These are phyloP conservation scores for Fusarium neocosmosporiellum DNA, from an alignment of 2,329 filamentous ascomycete genomes.

Conservation along the genomic window DNA sequence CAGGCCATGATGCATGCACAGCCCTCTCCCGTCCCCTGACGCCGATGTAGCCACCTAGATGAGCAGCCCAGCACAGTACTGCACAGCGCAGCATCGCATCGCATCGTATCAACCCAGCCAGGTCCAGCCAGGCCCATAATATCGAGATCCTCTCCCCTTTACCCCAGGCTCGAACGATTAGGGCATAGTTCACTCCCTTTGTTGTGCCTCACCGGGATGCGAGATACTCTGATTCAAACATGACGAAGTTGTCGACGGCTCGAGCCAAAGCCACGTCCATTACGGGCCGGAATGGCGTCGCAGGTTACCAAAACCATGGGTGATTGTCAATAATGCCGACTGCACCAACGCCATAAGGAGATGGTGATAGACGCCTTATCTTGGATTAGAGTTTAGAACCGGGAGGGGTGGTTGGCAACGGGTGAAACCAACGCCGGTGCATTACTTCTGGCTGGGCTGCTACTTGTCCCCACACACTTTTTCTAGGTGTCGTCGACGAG, in stretches of 20 bases:
- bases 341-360: constrained; percentile 17
- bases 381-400: constrained; percentile 36
- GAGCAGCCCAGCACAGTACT: constrained; percentile 4
- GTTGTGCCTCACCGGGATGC: neutral
- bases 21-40: constrained; percentile 27
- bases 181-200: constrained; percentile 3
- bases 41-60: constrained; percentile 19
- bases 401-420: constrained; percentile 22
- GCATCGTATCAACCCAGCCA: neutral
- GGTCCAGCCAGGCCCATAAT: constrained; percentile 3
- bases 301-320: constrained; percentile 16
- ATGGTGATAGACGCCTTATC: constrained; percentile 19
- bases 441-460: constrained; percentile 5
- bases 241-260: constrained; percentile 3
- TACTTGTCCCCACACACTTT: constrained; percentile 19
- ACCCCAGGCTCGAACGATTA: constrained; percentile 3
- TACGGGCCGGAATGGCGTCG: constrained; percentile 6
- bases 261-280: constrained; percentile 14
- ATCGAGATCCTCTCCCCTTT: constrained; percentile 17
- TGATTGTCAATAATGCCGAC: constrained; percentile 16
- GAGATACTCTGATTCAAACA: constrained; percentile 5
- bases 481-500: neutral
- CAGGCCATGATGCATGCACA: constrained; percentile 31
- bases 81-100: constrained; percentile 1
- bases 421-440: constrained; percentile 23